Evolutionary conservation across 1,284 basidiomycete species (phyloP).

Genomic region (Sporisorium sorghi): DNA sequence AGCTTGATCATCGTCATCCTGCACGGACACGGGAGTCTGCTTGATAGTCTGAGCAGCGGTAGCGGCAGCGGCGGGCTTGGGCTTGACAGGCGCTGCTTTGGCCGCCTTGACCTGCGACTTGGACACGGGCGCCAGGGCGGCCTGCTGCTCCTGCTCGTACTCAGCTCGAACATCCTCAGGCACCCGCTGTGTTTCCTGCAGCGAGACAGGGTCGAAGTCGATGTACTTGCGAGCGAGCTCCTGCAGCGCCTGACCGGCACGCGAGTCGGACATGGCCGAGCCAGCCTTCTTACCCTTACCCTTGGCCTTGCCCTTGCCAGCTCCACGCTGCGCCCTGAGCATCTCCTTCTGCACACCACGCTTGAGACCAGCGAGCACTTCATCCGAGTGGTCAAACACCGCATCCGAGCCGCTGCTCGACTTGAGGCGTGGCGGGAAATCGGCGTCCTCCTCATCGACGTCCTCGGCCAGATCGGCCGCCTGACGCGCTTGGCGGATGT

Average conservation of each 20-base stretch:
- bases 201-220: constrained; percentile 59
- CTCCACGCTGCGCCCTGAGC: constrained; percentile 22
- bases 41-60: constrained; percentile 10
- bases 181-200: constrained; percentile 46
- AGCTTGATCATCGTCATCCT: constrained; percentile 29
- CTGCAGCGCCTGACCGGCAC: constrained; percentile 59
- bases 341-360: constrained; percentile 43
- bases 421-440: constrained; percentile 55
- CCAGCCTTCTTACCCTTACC: constrained; percentile 15
- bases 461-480: constrained; percentile 64
- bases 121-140: background rate
- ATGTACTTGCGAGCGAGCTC: constrained; percentile 63
- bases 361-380: constrained; percentile 39
- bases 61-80: constrained; percentile 12
- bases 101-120: constrained; percentile 19
- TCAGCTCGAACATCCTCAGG: constrained; percentile 39
- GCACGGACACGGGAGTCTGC: constrained; percentile 12
- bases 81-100: constrained; percentile 16
- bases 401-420: constrained; percentile 29
- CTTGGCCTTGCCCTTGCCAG: constrained; percentile 16
- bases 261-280: constrained; percentile 47
- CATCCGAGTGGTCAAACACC: constrained; percentile 49
- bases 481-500: constrained; percentile 64
- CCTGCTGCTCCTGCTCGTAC: constrained; percentile 43
- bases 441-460: constrained; percentile 60